A percentile compares a stretch with the other conserved stretches of the same genome.
These are phyloP conservation scores for Penicillium diatomitis DNA, from an alignment of 495 filamentous ascomycete genomes.

Conservation along the genomic window DNA sequence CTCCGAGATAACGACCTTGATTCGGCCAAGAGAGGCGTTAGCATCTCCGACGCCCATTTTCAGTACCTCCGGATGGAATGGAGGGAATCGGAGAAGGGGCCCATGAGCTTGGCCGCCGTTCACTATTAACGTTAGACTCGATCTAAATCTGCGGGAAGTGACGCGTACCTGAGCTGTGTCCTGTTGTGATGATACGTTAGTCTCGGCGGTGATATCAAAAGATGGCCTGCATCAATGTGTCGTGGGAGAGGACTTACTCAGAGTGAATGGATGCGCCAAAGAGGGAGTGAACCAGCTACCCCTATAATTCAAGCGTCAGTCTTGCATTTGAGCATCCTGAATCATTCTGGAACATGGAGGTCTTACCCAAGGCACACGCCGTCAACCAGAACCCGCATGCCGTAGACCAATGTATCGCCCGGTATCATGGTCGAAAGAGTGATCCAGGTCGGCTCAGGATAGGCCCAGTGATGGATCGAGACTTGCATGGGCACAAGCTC, in stretches of 20 bases:
- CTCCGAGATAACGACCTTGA: constrained; percentile 72
- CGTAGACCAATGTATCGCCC: constrained; percentile 52
- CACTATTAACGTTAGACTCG: constrained; percentile 28
- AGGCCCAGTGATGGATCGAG: constrained; percentile 76
- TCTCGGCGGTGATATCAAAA: not conserved
- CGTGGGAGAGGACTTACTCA: no score
- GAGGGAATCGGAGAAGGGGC: constrained; percentile 60
- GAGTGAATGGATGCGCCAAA: constrained; percentile 44
- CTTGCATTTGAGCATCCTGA: not conserved
- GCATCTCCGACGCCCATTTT: constrained; percentile 65
- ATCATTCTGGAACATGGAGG: not conserved
- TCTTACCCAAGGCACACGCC: constrained; percentile 57
- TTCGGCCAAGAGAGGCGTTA: constrained; percentile 58
- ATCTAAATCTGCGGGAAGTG: not conserved
- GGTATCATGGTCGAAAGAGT: constrained; percentile 47
- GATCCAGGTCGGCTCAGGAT: constrained; percentile 52
- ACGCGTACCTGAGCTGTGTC: constrained; percentile 19
- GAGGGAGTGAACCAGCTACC: constrained; percentile 46
- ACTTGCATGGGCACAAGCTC: constrained; percentile 51
- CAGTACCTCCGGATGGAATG: constrained; percentile 63
- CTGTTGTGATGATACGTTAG: constrained; percentile 6
- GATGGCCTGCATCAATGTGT: not conserved
- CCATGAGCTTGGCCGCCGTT: constrained; percentile 52
- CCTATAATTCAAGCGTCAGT: constrained; percentile 13
- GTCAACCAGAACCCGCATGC: constrained; percentile 63